These are phyloP conservation scores for Seiridium cupressi DNA, from an alignment of 2,329 filamentous ascomycete species.

Conservation along the genomic window DNA sequence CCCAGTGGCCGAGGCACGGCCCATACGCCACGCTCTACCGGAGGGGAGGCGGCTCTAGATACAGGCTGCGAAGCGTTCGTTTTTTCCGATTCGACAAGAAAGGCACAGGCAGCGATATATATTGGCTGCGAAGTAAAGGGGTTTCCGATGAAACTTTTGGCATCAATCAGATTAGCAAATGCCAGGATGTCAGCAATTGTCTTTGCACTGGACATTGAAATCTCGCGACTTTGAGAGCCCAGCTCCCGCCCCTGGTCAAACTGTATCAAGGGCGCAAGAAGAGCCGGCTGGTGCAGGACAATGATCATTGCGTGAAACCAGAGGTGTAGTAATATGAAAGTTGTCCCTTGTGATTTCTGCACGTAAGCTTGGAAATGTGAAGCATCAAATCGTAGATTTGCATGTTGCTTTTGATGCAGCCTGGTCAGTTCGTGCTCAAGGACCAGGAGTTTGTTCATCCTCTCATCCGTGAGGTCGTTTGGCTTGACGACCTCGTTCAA, in stretches of 20 bases:
- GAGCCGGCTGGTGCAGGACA: conserved; percentile 77
- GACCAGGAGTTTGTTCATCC: conserved; percentile 66
- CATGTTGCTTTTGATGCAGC: conserved; percentile 70
- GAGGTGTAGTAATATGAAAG: conserved; percentile 82
- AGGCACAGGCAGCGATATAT: conserved; percentile 87
- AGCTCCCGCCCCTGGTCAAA: conserved; percentile 64
- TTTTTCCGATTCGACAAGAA: conserved; percentile 73
- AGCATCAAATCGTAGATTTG: conserved; percentile 77
- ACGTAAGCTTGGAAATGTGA: conserved; percentile 85
- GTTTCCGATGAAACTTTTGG: conserved; percentile 82
- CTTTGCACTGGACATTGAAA: conserved; percentile 86
- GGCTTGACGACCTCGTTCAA: conserved; percentile 77
- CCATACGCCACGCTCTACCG: conserved; percentile 20
- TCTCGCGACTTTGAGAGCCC: conserved; percentile 75
- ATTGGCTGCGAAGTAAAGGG: conserved; percentile 89
- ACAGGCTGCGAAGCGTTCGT: conserved; percentile 66
- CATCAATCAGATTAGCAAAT: conserved; percentile 82
- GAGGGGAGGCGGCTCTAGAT: conserved; percentile 58
- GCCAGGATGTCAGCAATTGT: conserved; percentile 87
- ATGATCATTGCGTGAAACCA: conserved; percentile 90
- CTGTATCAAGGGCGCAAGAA: conserved; percentile 72
- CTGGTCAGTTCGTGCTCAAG: conserved; percentile 79
- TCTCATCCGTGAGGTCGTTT: conserved; percentile 73
- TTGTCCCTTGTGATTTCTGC: conserved; percentile 76
- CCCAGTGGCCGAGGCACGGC: conserved; percentile 10